Base-by-base conservation (phyloP, 257 asterid genomes). In the Solanum sitiens region DNA sequence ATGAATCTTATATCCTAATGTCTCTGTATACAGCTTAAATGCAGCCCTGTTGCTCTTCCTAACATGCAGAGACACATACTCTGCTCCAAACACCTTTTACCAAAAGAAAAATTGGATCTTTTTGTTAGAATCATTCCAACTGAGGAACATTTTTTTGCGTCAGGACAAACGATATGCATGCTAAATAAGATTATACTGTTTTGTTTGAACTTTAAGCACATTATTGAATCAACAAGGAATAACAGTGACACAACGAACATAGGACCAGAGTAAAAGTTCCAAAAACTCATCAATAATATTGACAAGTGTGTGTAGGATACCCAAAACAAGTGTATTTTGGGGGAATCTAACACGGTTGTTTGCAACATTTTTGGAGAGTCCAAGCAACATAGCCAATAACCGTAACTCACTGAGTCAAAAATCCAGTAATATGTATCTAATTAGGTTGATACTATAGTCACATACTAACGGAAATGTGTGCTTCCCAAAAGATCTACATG, bases 21-120 rank as follows among this genome's bases (percentile, higher is more conserved):
- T 97, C 89, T 89, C 94, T 1, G 98, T 97, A 90, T 97, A 97
- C 92, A 97, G 87, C 90, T 96, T 95, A 90, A 95, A 96, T 47
- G 99, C 99, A 77, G 98, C 99, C 87, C 99, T 91, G 86, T 97
- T 97, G 88, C 99, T 93, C 89, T 93, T 96, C 85, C 99, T 94
- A 33, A 96, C 99, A 89, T 97, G 99, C 89, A 97, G 94, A 4
- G 99, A 94, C 73, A 97, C 99, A 87, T 96, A 97, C 87, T 97
- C 99, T 59, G 99, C 98, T 86, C 92, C 95, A 65, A 92, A 96
- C 40, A 97, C 98, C 99, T 97, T 56, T 92, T 63, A 90, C 65
- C 71, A 86, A 37, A 88, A 76, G 42, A 3, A 84, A 85, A 85
- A 61, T 37, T 16, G 6, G 85, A 30, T 25, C 67, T 45, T 47